These are phyloP conservation scores for Termitomyces heimii DNA, from an alignment of 768 basidiomycete species.

Conservation along the genomic window DNA sequence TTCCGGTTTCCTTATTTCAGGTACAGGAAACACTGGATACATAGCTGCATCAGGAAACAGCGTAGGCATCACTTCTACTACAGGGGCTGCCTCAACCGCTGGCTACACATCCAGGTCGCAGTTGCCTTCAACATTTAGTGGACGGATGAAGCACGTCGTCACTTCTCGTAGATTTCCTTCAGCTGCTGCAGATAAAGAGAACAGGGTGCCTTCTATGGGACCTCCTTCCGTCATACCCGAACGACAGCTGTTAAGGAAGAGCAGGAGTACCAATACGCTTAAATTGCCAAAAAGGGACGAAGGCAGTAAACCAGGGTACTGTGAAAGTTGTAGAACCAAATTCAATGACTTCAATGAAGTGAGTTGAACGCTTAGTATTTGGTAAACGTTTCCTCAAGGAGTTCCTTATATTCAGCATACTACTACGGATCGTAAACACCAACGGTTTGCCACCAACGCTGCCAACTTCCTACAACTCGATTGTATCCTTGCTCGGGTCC, in stretches of 20 bases:
- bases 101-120: slow-evolving; percentile 41
- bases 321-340: slow-evolving; percentile 90
- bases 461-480: slow-evolving; percentile 80
- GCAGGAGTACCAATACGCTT: slow-evolving; percentile 76
- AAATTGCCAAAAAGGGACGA: slow-evolving; percentile 76
- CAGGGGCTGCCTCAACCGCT: slow-evolving; percentile 75
- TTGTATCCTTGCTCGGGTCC: slow-evolving; percentile 59
- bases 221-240: slow-evolving; percentile 59
- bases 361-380: slow-evolving; percentile 20
- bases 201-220: slow-evolving; percentile 49
- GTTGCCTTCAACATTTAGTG: slow-evolving; percentile 48
- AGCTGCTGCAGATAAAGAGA: slow-evolving; percentile 18
- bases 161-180: slow-evolving; percentile 52
- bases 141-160: slow-evolving; percentile 57
- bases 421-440: slow-evolving; percentile 56
- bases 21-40: slow-evolving; percentile 53
- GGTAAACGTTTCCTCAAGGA: background rate
- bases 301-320: slow-evolving; percentile 90
- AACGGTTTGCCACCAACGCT: slow-evolving; percentile 73
- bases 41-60: slow-evolving; percentile 95
- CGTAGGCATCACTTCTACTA: slow-evolving; percentile 85
- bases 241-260: slow-evolving; percentile 57
- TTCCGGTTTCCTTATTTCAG: slow-evolving; percentile 65
- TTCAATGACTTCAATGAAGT: slow-evolving; percentile 86
- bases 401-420: slow-evolving; percentile 52